Evolutionary conservation across 768 basidiomycete genomes (phyloP), one percentile per base, ranked within the genome.

Genomic region (Naganishia kalamii): DNA sequence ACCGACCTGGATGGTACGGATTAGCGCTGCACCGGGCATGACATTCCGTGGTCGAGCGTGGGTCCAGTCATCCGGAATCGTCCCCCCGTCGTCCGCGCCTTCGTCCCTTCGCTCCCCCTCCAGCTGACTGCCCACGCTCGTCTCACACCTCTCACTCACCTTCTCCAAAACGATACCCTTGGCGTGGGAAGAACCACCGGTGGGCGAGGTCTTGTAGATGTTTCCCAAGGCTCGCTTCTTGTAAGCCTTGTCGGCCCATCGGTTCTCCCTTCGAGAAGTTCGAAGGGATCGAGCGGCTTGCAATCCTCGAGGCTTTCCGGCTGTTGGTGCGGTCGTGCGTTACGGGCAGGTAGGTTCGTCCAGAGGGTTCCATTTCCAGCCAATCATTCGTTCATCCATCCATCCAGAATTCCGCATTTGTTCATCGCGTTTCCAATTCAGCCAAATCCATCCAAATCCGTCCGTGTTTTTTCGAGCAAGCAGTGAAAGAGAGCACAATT

Each of bases 161-260:
- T 99, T 99, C 83, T 99, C 96, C 67, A 99, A 87, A 66, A 99
- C 96, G 78, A 99, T 99, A 71, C 96, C 96, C 84, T 99, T 99
- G 72, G 96, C 96, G 81, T 99, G 96, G 71, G 96, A 98, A 65
- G 92, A 93, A 71, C 96, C 96, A 82, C 92, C 96, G 68, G 96
- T 98, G 50, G 96, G 96, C 33, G 94, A 98, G 77, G 96, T 98
- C 84, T 94, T 96, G 88, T 93, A 99, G 79, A 96, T 86, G 83
- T 98, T 99, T 68, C 96, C 96, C 65, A 99, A 87, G 65, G 96
- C 96, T 77, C 96, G 89, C 82, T 98, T 99, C 87, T 98, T 99
- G 84, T 98, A 99, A 48, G 87, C 82, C 82, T 94, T 94, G 82
- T 98, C 93, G 82, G 94, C 94, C 96, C 96, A 99, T 81, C 94